Conservation (phyloP, 768 basidiomycete species). For the Coprinellus micaceus region DNA sequence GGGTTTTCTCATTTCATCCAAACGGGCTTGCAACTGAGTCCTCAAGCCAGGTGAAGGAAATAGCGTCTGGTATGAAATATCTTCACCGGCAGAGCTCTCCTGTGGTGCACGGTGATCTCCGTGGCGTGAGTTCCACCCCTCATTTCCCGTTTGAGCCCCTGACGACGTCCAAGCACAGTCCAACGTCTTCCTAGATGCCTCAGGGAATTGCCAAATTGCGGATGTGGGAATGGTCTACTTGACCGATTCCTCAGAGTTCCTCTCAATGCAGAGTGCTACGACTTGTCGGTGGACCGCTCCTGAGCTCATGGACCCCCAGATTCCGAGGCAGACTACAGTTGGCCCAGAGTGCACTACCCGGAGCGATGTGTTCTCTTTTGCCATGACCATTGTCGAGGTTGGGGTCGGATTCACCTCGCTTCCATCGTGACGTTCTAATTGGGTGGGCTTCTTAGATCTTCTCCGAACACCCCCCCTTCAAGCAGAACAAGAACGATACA, state of each 20-base stretch:
- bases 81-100: slow-evolving; percentile 3
- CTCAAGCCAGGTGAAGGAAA: not conserved
- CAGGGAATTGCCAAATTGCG: slow-evolving; percentile 19
- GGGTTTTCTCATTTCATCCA: not conserved
- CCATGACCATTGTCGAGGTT: slow-evolving; percentile 26
- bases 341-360: slow-evolving; percentile 8
- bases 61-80: slow-evolving; percentile 8
- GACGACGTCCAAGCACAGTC: slow-evolving; percentile 10
- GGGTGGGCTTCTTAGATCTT: slow-evolving; percentile 14
- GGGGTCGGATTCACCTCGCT: too few relatives aligned
- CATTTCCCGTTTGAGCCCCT: too few relatives aligned
- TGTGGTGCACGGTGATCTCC: not conserved
- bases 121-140: slow-evolving; percentile 23
- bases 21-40: not conserved
- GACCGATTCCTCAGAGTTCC: slow-evolving; percentile 19
- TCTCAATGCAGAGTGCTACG: slow-evolving; percentile 21
- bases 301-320: slow-evolving; percentile 19
- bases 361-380: slow-evolving; percentile 26
- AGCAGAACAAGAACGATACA: slow-evolving; percentile 19
- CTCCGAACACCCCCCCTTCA: slow-evolving; percentile 16
- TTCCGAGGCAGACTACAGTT: slow-evolving; percentile 2
- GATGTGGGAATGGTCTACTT: slow-evolving; percentile 27
- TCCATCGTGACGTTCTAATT: not conserved
- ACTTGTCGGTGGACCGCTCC: slow-evolving; percentile 30
- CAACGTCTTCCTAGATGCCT: slow-evolving; percentile 25